Evolutionary conservation across 768 basidiomycete genomes (phyloP).

Genomic region (Trametes meyenii): DNA sequence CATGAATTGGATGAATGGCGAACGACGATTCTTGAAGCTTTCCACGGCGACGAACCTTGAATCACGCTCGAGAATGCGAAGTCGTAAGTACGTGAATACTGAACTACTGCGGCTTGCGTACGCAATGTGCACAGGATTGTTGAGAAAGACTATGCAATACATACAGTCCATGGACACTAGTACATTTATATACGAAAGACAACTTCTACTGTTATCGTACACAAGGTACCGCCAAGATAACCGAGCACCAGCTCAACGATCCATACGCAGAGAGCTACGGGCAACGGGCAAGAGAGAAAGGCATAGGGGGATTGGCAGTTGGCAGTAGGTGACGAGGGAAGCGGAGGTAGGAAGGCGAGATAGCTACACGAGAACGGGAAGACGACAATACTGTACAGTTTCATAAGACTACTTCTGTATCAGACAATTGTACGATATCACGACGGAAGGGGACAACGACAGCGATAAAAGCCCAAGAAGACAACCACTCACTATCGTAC

Average conservation of each 20-base stretch:
- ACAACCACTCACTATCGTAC: conserved; percentile 21
- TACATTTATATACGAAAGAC: conserved; percentile 17
- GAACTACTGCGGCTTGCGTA: too few species aligned
- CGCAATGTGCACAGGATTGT: too few species aligned
- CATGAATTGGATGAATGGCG: too few species aligned
- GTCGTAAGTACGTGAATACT: too few species aligned
- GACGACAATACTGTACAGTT: conserved; percentile 13
- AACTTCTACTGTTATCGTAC: conserved; percentile 14
- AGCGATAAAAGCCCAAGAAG: conserved; percentile 3
- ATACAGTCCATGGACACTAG: conserved; percentile 13
- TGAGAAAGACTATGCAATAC: conserved; percentile 4
- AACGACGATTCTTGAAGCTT: too few species aligned
- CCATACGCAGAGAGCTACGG: conserved; percentile 16
- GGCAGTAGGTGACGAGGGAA: not conserved
- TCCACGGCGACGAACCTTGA: too few species aligned
- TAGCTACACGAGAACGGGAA: not conserved
- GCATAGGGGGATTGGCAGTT: not conserved
- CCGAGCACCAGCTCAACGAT: conserved; percentile 20
- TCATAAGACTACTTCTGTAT: conserved; percentile 7
- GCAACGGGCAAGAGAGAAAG: not conserved
- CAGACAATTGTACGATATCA: conserved; percentile 18
- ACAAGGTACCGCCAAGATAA: not conserved
- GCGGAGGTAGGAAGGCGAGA: not conserved
- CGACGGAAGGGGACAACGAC: not conserved
- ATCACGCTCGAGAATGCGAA: too few species aligned